A percentile compares a stretch with the other conserved stretches of the same genome.
Conservation (phyloP, 73 alveolate species). For the Paramecium sonneborni region DNA sequence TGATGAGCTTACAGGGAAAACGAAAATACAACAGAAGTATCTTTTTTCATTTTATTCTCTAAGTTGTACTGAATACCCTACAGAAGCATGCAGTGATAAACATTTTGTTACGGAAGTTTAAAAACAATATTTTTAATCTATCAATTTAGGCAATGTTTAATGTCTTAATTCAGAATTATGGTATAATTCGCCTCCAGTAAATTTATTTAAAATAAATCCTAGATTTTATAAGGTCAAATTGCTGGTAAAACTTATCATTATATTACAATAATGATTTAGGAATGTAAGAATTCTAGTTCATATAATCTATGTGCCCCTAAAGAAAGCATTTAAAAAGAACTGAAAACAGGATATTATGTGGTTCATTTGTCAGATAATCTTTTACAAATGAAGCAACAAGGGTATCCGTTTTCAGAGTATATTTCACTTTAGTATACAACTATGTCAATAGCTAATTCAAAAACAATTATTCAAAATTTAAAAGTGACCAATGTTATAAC, state of each 20-base stretch:
- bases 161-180: conserved; percentile 3
- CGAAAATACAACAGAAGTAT: neutral
- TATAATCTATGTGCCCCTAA: neutral
- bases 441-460: neutral
- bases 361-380: conserved; percentile 6
- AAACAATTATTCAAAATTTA: conserved; percentile 12
- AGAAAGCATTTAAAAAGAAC: neutral
- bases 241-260: neutral
- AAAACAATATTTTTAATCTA: neutral
- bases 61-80: conserved; percentile 26
- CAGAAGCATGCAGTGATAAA: conserved; percentile 34
- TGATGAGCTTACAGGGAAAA: neutral
- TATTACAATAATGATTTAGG: neutral
- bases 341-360: neutral
- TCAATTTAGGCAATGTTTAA: neutral
- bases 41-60: neutral
- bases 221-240: neutral
- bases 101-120: conserved; percentile 2
- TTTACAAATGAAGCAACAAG: neutral
- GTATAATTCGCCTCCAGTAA: conserved; percentile 19
- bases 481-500: neutral
- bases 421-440: neutral
- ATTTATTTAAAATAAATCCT: neutral
- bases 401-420: conserved; percentile 3
- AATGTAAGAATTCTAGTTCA: neutral